Evolutionary conservation across 306 rosid species (phyloP), one percentile per base, ranked within the genome.

Genomic region (Corylus avellana): DNA sequence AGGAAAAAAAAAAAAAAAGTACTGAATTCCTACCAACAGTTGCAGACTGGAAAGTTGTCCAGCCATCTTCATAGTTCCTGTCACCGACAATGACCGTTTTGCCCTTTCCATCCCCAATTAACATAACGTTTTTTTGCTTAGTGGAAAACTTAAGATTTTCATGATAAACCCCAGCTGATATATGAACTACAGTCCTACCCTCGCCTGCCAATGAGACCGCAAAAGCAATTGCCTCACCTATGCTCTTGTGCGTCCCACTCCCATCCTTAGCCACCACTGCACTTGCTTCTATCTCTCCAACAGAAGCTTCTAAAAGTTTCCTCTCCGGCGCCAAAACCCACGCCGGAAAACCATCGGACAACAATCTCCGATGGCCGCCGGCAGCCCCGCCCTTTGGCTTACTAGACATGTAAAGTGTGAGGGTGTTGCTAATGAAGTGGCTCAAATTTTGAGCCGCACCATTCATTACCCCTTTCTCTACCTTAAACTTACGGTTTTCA

Each of bases 261-360:
- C 88, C 85, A 39, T 84, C 88, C 80, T 68, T 61, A 17, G 88
- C 83, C 78, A 85, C 88, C 72, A 85, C 85, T 16, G 85, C 85
- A 58, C 72, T 74, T 8, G 83, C 66, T 50, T 68, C 42, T 7
- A 78, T 70, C 77, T 77, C 88, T 18, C 46, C 75, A 22, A 74
- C 67, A 48, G 87, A 63, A 10, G 54, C 74, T 47, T 74, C 59
- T 35, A 81, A 79, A 72, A 85, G 85, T 53, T 56, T 77, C 80
- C 88, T 44, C 8, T 85, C 88, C 1, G 72, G 25, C 14, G 63
- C 72, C 2, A 66, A 7, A 5, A 81, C 74, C 88, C 88, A 85
- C 1, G 44, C 63, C 12, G 88, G 88, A 44, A 85, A 81, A 32
- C 8, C 51, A 32, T 16, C 42, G 11, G 67, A 74, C 59, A 81